phyloP scores from a whole-genome alignment of 306 rosid species.

The Geum urbanum region DNA sequence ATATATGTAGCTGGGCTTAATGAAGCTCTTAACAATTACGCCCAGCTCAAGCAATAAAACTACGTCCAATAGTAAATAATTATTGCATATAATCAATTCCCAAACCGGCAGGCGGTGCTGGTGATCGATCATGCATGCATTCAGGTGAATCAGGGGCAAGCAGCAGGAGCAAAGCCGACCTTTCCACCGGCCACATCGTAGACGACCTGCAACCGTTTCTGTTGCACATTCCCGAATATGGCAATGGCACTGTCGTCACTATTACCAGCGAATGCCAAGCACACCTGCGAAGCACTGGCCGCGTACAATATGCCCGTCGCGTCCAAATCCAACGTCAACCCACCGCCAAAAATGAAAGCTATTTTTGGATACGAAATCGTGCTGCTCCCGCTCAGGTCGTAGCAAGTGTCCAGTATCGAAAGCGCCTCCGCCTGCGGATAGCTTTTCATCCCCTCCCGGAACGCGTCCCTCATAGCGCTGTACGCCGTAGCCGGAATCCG shows the following conservation, averaged over 20 bases:
- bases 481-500: constrained; percentile 27
- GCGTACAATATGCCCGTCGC: neutral
- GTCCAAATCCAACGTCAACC: constrained; percentile 6
- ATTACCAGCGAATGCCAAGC: constrained; percentile 62
- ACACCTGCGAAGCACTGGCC: constrained; percentile 28
- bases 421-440: constrained; percentile 5
- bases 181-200: constrained; percentile 56
- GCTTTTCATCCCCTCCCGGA: constrained; percentile 14
- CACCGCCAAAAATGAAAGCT: constrained; percentile 18
- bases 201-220: constrained; percentile 49
- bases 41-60: neutral
- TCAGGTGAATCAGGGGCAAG: constrained; percentile 32
- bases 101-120: too few species aligned
- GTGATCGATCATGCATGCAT: too few species aligned
- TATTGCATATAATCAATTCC: too few species aligned
- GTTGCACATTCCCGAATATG: constrained; percentile 73
- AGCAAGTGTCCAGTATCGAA: constrained; percentile 28
- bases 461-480: constrained; percentile 6
- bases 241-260: constrained; percentile 30
- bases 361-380: constrained; percentile 12
- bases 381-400: neutral
- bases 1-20: neutral
- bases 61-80: too few species aligned
- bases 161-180: constrained; percentile 52
- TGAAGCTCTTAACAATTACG: neutral